phyloP scores from a whole-genome alignment of 306 rosid genomes.

The Medicago ruthenica region DNA sequence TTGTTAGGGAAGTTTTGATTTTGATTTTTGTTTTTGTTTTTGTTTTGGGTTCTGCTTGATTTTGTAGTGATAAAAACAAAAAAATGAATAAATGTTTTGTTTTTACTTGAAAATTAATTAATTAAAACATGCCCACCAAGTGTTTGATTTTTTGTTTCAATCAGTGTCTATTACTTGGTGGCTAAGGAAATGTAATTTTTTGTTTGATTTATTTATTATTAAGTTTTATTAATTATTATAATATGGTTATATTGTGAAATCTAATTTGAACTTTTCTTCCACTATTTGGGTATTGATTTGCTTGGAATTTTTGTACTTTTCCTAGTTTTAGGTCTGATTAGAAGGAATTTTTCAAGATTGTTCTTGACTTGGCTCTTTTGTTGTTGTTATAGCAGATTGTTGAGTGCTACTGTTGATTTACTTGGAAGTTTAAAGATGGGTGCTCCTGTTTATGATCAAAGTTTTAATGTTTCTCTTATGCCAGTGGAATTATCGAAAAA shows the following conservation, averaged over 20 bases:
- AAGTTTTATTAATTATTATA: neutral
- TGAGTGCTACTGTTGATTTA: conserved; percentile 21
- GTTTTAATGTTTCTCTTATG: conserved; percentile 32
- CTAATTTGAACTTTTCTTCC: neutral
- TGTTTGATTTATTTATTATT: neutral
- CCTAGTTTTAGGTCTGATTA: too few species aligned
- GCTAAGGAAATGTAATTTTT: neutral
- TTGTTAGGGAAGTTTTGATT: too few species aligned
- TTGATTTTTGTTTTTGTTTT: neutral
- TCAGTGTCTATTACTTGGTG: neutral
- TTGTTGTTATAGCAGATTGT: conserved; percentile 48
- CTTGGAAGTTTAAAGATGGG: conserved; percentile 49
- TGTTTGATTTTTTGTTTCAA: neutral
- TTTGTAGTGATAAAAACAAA: neutral
- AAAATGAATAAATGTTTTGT: neutral
- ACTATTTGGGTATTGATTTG: conserved; percentile 1
- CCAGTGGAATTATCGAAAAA: conserved; percentile 63
- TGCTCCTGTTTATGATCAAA: conserved; percentile 49
- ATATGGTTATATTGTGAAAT: neutral
- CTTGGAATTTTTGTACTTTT: neutral
- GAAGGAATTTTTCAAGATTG: neutral
- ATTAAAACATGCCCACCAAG: neutral
- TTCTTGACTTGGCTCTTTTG: neutral
- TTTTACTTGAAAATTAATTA: neutral
- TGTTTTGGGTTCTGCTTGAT: neutral